These are phyloP conservation scores for Penicillium rolfsii DNA, from an alignment of 2,329 filamentous ascomycete genomes.

Conservation along the genomic window DNA sequence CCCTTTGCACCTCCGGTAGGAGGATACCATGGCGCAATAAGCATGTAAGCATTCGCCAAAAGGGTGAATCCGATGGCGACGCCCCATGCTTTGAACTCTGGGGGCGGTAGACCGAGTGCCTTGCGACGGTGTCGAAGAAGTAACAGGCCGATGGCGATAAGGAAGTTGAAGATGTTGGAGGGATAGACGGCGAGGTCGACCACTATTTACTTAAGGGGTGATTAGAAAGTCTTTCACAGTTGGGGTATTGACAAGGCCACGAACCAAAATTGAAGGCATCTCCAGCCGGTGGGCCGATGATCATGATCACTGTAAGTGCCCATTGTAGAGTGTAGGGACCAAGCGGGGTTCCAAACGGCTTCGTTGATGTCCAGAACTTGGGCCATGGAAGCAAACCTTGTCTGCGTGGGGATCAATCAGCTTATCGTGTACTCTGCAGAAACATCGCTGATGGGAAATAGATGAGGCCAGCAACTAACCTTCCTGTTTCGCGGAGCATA, in stretches of 20 bases:
- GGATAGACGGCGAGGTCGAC: slow-evolving; percentile 6
- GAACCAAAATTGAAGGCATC: slow-evolving; percentile 67
- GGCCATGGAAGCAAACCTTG: slow-evolving; percentile 66
- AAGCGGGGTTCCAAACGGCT: slow-evolving; percentile 65
- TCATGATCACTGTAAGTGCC: slow-evolving; percentile 62
- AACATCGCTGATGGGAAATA: neutral
- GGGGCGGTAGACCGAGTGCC: slow-evolving; percentile 51
- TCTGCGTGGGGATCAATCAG: neutral
- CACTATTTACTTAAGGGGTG: neutral
- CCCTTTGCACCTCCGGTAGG: slow-evolving; percentile 62
- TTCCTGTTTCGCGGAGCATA: slow-evolving; percentile 63
- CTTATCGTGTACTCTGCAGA: neutral
- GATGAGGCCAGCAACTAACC: slow-evolving; percentile 22
- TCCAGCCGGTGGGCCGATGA: slow-evolving; percentile 62
- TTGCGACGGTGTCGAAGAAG: slow-evolving; percentile 60
- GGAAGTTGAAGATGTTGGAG: slow-evolving; percentile 1
- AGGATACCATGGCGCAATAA: slow-evolving; percentile 74
- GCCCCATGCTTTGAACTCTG: slow-evolving; percentile 64
- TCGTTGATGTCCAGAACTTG: slow-evolving; percentile 64
- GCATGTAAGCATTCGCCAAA: slow-evolving; percentile 61
- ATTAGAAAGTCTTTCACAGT: neutral
- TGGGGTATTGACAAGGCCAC: slow-evolving; percentile 8
- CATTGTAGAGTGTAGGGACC: slow-evolving; percentile 64
- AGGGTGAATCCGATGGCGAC: slow-evolving; percentile 62
- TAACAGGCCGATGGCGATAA: slow-evolving; percentile 50